Conservation (phyloP, 75 land plant species). For the Cryptomeria japonica region DNA sequence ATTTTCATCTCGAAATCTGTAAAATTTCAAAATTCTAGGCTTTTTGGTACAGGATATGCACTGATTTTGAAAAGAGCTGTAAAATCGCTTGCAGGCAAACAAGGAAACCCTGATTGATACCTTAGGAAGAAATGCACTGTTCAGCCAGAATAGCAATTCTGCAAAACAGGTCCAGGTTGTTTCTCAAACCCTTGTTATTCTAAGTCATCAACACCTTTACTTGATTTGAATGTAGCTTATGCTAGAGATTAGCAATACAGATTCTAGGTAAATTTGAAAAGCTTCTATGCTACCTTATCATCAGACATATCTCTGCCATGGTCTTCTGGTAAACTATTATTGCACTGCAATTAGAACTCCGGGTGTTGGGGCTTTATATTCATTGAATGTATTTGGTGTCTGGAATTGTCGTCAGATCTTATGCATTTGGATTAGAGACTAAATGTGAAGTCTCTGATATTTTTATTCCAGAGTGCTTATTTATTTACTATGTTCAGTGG, state of each 20-base stretch:
- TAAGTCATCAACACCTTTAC: background rate
- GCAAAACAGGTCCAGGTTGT: background rate
- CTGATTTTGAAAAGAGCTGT: conserved; percentile 6
- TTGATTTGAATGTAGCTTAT: background rate
- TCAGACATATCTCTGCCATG: background rate
- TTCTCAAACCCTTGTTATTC: background rate
- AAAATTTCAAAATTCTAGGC: background rate
- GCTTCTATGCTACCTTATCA: background rate
- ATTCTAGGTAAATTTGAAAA: background rate
- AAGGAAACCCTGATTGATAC: background rate
- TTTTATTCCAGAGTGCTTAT: background rate
- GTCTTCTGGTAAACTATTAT: background rate
- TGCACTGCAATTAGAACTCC: background rate
- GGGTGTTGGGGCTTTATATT: background rate
- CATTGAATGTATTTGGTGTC: background rate
- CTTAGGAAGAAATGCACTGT: background rate
- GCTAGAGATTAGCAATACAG: background rate
- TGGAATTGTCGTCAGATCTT: background rate
- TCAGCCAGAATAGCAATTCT: background rate
- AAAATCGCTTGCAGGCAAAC: conserved; percentile 10
- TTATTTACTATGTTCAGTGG: background rate
- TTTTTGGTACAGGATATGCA: conserved; percentile 3
- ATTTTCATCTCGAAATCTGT: background rate
- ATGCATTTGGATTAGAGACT: background rate
- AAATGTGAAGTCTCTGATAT: background rate